Evolutionary conservation across 495 filamentous ascomycete genomes (phyloP).

Genomic region (Neurospora hispaniola): DNA sequence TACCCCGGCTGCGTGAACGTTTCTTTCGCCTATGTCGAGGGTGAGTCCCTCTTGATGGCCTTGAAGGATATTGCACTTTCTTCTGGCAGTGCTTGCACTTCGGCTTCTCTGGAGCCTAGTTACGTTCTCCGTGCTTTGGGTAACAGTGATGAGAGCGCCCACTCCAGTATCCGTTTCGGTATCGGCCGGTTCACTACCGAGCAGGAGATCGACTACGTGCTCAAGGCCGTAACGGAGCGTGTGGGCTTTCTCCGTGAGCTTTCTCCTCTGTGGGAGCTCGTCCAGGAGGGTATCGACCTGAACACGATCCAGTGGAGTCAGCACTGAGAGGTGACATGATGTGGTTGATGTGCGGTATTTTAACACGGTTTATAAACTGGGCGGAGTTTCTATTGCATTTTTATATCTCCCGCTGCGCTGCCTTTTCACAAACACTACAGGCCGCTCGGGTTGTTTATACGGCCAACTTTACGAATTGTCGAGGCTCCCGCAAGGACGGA

Average conservation of each 20-base stretch:
- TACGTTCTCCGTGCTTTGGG: conserved; percentile 92
- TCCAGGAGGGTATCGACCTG: conserved; percentile 91
- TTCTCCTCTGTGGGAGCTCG: conserved; percentile 94
- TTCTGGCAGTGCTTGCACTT: conserved; percentile 94
- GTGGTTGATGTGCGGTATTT: background rate
- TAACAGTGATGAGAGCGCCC: conserved; percentile 92
- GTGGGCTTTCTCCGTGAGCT: conserved; percentile 90
- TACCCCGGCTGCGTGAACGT: conserved; percentile 98
- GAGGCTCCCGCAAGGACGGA: background rate
- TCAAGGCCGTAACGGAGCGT: conserved; percentile 84
- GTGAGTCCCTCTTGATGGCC: conserved; percentile 95
- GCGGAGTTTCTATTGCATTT: background rate
- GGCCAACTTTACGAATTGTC: background rate
- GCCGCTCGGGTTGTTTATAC: background rate
- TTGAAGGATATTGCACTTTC: conserved; percentile 96
- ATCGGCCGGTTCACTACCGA: conserved; percentile 97
- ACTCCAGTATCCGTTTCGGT: conserved; percentile 94
- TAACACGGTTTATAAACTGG: background rate
- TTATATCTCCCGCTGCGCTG: background rate
- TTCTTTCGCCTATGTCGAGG: conserved; percentile 96
- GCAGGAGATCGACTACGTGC: conserved; percentile 89
- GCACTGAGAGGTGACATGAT: conserved; percentile 43
- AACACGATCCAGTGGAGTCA: conserved; percentile 98
- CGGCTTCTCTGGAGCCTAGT: conserved; percentile 88
- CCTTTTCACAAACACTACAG: background rate